A percentile compares a stretch with the other conserved stretches of the same genome.
Evolutionary conservation across 129 eudicot species (phyloP).

Genomic region (Heracleum sosnowskyi): DNA sequence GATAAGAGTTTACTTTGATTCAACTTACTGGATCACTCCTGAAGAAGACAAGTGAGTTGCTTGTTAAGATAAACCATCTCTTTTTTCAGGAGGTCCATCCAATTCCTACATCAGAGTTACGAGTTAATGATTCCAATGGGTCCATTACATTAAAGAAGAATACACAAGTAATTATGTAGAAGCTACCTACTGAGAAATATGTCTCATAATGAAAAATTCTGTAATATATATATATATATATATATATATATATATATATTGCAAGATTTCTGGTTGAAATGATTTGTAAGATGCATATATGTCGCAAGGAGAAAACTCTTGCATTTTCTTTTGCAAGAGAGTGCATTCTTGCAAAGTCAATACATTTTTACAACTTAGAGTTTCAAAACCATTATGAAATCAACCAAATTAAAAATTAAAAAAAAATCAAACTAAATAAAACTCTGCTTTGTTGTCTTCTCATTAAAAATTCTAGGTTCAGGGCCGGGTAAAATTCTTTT

Average conservation of each 20-base stretch:
- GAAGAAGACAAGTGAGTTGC: conserved; percentile 84
- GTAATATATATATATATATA: too few relatives aligned
- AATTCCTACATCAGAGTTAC: conserved; percentile 50
- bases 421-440: neutral
- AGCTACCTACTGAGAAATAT: neutral
- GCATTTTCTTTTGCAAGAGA: neutral
- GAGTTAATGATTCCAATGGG: conserved; percentile 12
- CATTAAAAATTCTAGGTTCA: neutral
- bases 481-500: neutral
- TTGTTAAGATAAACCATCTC: conserved; percentile 87
- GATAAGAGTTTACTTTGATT: neutral
- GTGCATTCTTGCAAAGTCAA: neutral
- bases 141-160: neutral
- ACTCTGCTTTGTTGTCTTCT: neutral
- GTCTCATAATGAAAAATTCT: neutral
- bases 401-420: neutral
- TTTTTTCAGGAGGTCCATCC: conserved; percentile 99
- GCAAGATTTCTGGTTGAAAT: neutral
- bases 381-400: neutral
- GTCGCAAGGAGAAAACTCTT: neutral
- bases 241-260: too few relatives aligned
- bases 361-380: neutral
- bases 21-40: conserved; percentile 91
- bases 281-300: neutral
- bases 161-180: neutral